Percentiles rank a stretch among this genome's conserved stretches.
Conservation (phyloP, 2,329 filamentous ascomycete species). For the Gnomoniopsis sp. region DNA sequence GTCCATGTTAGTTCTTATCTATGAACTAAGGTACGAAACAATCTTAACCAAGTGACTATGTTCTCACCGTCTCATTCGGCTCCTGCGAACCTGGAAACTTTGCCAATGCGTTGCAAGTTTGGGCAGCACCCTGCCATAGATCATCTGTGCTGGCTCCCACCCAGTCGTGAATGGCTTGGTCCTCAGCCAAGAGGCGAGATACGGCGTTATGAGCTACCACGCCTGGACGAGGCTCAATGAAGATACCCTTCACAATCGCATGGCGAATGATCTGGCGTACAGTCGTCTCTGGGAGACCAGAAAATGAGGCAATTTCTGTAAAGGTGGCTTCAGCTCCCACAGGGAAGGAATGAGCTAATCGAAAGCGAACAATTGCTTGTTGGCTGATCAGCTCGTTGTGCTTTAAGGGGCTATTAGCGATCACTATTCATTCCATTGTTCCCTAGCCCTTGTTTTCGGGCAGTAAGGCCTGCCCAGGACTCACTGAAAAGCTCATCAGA, state of each 20-base stretch:
- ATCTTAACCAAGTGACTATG: not conserved
- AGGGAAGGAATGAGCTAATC: constrained; percentile 22
- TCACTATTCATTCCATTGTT: too few species aligned
- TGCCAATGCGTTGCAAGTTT: constrained; percentile 20
- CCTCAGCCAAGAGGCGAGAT: constrained; percentile 21
- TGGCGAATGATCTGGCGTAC: constrained; percentile 20
- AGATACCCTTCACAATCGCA: constrained; percentile 19
- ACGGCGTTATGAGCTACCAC: constrained; percentile 20
- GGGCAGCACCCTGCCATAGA: constrained; percentile 21
- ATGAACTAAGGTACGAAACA: not conserved
- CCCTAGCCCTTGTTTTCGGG: too few species aligned
- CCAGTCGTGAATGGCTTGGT: constrained; percentile 20
- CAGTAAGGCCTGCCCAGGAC: not conserved
- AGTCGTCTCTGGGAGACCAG: constrained; percentile 17
- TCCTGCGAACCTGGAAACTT: constrained; percentile 21
- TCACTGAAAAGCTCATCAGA: constrained; percentile 20
- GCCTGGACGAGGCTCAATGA: constrained; percentile 17
- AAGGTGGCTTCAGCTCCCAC: constrained; percentile 21
- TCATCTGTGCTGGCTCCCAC: constrained; percentile 19
- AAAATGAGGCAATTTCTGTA: constrained; percentile 20
- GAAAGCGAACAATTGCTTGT: constrained; percentile 23
- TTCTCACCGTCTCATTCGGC: constrained; percentile 19
- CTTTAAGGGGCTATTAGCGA: not conserved
- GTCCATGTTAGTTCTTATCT: not conserved
- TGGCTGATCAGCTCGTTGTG: constrained; percentile 24